phyloP scores from a whole-genome alignment of 768 basidiomycete genomes.

The Tulasnella sp. region DNA sequence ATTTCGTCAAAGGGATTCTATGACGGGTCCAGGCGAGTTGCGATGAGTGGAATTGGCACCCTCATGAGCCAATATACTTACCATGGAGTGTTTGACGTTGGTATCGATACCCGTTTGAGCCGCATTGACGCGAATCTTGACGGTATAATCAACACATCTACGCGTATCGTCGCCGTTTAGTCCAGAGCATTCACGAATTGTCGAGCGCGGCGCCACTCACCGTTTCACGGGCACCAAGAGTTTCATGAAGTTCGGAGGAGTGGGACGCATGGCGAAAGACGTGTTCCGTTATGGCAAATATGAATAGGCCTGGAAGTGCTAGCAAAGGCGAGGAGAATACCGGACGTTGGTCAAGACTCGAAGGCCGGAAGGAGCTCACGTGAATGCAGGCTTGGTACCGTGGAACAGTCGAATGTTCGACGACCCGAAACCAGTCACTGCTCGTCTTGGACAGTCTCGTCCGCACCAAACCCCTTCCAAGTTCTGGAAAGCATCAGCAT shows the following conservation, averaged over 20 bases:
- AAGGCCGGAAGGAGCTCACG: constrained; percentile 4
- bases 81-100: constrained; percentile 99
- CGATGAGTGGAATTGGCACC: background rate
- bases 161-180: background rate
- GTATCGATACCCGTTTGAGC: constrained; percentile 92
- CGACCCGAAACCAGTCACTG: no score
- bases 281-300: background rate
- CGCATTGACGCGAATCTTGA: constrained; percentile 95
- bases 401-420: no score
- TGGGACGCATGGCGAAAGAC: constrained; percentile 50
- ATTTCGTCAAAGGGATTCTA: constrained; percentile 99
- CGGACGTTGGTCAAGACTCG: background rate
- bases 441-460: no score
- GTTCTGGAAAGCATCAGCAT: no score
- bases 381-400: no score
- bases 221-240: constrained; percentile 92
- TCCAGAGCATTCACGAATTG: background rate
- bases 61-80: constrained; percentile 28
- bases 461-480: no score
- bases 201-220: constrained; percentile 27
- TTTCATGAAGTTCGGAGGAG: constrained; percentile 59
- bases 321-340: background rate
- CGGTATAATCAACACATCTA: constrained; percentile 94
- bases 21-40: background rate
- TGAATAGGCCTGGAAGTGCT: background rate